These are phyloP conservation scores for Aspergillus vadensis DNA, from an alignment of 2,329 filamentous ascomycete species.

Conservation along the genomic window DNA sequence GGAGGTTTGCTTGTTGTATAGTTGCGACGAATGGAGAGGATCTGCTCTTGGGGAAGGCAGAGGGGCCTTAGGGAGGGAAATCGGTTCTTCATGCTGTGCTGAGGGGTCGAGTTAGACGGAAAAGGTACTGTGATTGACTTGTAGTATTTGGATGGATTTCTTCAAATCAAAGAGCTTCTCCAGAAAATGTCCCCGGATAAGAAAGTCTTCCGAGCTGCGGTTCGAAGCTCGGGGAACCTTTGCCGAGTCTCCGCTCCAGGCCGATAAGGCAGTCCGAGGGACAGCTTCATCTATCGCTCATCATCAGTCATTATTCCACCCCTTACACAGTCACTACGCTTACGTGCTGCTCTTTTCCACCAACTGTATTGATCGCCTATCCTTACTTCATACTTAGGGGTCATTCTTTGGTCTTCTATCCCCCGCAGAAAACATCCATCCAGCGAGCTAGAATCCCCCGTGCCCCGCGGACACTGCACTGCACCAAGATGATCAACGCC, in stretches of 20 bases:
- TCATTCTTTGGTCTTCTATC: background rate
- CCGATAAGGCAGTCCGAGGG: constrained; percentile 19
- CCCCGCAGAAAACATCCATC: background rate
- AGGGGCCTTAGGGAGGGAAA: background rate
- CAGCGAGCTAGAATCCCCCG: background rate
- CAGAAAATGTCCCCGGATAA: constrained; percentile 14
- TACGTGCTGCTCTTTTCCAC: background rate
- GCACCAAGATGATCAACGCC: constrained; percentile 83
- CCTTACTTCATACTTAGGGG: no score
- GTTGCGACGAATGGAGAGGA: background rate
- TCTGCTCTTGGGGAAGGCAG: constrained; percentile 3
- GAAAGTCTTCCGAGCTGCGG: constrained; percentile 18
- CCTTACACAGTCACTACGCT: background rate
- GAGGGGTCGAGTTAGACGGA: background rate
- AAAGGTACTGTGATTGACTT: background rate
- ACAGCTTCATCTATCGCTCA: background rate
- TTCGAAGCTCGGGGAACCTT: constrained; percentile 4
- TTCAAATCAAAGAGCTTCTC: constrained; percentile 18
- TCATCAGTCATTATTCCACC: no score
- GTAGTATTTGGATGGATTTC: background rate
- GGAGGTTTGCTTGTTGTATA: background rate
- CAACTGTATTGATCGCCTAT: background rate
- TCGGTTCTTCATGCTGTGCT: background rate
- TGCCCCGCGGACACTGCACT: background rate
- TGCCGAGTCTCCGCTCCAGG: constrained; percentile 17